phyloP scores from a whole-genome alignment of 805 yeast species.

The Wilhelminamyces savonicus region DNA sequence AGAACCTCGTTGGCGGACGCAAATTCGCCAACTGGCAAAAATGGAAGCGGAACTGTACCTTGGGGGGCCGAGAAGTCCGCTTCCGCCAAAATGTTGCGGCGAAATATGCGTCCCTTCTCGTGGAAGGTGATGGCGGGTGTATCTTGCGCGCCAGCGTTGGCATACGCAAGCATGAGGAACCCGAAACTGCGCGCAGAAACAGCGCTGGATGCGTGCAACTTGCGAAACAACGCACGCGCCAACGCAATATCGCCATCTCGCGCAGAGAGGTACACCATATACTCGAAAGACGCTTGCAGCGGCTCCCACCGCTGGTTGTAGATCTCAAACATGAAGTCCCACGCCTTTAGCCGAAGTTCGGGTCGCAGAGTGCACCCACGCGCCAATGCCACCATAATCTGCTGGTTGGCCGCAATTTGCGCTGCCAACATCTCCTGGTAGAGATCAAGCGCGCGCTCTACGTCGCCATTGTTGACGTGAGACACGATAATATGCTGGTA shows the following conservation, averaged over 20 bases:
- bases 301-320: constrained; percentile 40
- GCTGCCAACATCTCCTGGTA: constrained; percentile 57
- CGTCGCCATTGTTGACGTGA: constrained; percentile 53
- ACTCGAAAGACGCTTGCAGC: constrained; percentile 47
- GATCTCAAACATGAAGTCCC: constrained; percentile 72
- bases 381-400: constrained; percentile 49
- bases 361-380: constrained; percentile 57
- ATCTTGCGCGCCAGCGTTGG: constrained; percentile 13
- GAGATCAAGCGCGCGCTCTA: constrained; percentile 72
- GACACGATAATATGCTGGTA: constrained; percentile 70
- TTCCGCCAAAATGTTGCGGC: constrained; percentile 40
- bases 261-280: constrained; percentile 72
- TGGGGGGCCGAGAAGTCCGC: constrained; percentile 26
- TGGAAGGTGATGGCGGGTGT: constrained; percentile 32
- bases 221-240: constrained; percentile 59
- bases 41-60: constrained; percentile 45
- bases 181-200: constrained; percentile 36
- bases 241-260: constrained; percentile 71
- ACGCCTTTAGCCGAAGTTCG: constrained; percentile 50
- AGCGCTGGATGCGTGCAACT: constrained; percentile 31
- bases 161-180: constrained; percentile 44
- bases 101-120: constrained; percentile 40
- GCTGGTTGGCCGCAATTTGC: constrained; percentile 23
- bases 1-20: constrained; percentile 37
- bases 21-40: constrained; percentile 54